phyloP scores from a whole-genome alignment of 2,329 filamentous ascomycete species.

The Claviceps pazoutovae region DNA sequence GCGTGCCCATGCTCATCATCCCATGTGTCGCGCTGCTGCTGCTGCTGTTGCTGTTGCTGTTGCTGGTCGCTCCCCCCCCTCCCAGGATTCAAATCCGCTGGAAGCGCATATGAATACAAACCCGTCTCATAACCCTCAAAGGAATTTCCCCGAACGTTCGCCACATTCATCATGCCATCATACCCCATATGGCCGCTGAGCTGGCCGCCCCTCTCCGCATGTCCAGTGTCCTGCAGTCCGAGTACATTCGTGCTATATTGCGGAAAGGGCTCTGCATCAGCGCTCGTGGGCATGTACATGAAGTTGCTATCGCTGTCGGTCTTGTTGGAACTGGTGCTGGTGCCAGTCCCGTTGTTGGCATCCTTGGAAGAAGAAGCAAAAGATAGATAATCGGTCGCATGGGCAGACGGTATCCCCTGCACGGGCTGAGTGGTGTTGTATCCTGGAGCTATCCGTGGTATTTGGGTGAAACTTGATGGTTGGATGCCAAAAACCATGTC shows the following conservation, averaged over 20 bases:
- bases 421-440: conserved; percentile 12
- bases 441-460: conserved; percentile 12
- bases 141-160: conserved; percentile 20
- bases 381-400: conserved; percentile 13
- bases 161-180: conserved; percentile 18
- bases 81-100: conserved; percentile 16
- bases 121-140: conserved; percentile 23
- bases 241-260: conserved; percentile 16
- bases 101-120: conserved; percentile 20
- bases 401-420: conserved; percentile 12
- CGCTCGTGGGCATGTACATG: conserved; percentile 13
- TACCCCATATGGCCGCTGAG: conserved; percentile 12
- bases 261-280: conserved; percentile 18
- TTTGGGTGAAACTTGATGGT: conserved; percentile 13
- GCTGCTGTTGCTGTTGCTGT: conserved; percentile 6
- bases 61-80: background rate
- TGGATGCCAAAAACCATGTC: conserved; percentile 15
- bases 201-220: conserved; percentile 13
- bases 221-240: conserved; percentile 17
- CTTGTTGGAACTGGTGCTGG: background rate
- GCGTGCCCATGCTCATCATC: conserved; percentile 6
- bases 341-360: conserved; percentile 5
- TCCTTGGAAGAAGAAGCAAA: background rate
- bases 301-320: conserved; percentile 8
- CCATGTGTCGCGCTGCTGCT: conserved; percentile 9